phyloP scores from a whole-genome alignment of 2,329 filamentous ascomycete genomes.

The Botrytis fragariae region DNA sequence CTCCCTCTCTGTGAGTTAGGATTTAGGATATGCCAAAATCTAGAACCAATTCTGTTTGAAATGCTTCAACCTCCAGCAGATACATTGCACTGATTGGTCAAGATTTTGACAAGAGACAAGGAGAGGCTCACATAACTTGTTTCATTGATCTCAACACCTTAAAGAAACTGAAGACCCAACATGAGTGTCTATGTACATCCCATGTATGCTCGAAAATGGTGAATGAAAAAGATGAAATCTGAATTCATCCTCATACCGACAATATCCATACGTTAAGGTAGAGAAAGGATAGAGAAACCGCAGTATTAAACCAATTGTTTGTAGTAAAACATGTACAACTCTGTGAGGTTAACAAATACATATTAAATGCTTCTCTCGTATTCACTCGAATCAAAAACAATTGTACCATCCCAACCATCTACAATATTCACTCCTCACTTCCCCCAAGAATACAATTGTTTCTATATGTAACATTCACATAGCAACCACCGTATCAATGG shows the following conservation, averaged over 20 bases:
- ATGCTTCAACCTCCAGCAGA: background rate
- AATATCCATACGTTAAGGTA: background rate
- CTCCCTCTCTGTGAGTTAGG: background rate
- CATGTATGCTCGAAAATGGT: too few relatives aligned
- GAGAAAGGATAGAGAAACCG: background rate
- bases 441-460: background rate
- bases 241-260: background rate
- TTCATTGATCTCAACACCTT: background rate
- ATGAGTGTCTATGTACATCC: fast-evolving
- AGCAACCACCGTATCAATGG: background rate
- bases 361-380: background rate
- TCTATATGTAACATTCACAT: background rate
- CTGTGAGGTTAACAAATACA: too few relatives aligned
- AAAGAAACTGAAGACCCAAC: background rate
- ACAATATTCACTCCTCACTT: background rate
- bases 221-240: background rate
- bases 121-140: background rate
- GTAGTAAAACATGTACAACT: too few relatives aligned
- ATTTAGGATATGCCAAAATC: too few relatives aligned
- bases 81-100: too few relatives aligned
- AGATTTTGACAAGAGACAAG: background rate
- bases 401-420: background rate
- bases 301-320: background rate
- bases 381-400: background rate
- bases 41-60: background rate